phyloP scores from a whole-genome alignment of 192 early-diverging fungal genomes.

The Phlyctochytrium planicorne region DNA sequence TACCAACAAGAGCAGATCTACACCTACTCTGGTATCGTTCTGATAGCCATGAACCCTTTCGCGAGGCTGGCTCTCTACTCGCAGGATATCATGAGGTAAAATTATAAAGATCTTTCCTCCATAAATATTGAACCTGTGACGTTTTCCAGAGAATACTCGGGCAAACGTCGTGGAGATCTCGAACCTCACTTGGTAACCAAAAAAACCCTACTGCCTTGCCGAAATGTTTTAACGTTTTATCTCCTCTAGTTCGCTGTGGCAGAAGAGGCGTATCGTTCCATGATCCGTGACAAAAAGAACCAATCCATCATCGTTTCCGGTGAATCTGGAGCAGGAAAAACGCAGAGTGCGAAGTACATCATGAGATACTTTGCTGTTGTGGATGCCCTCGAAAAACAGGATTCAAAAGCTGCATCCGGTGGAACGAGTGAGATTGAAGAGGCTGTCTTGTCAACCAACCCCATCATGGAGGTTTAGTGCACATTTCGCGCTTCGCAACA shows the following conservation, averaged over 20 bases:
- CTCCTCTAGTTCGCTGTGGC: constrained; percentile 82
- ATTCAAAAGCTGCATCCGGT: neutral
- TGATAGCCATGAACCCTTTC: constrained; percentile 98
- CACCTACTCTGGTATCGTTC: constrained; percentile 98
- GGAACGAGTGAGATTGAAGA: constrained; percentile 52
- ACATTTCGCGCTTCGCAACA: too few species aligned
- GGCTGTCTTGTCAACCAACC: constrained; percentile 84
- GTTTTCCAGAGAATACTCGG: constrained; percentile 73
- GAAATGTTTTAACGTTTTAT: neutral
- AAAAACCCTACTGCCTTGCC: too few species aligned
- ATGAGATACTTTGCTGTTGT: constrained; percentile 92
- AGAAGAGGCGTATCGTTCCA: constrained; percentile 94
- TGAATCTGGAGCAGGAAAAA: constrained; percentile 94
- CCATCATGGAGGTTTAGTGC: constrained; percentile 82
- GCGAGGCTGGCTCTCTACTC: constrained; percentile 80
- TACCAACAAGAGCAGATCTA: constrained; percentile 94
- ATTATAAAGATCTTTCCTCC: too few species aligned
- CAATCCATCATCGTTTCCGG: constrained; percentile 99
- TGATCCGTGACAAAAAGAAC: constrained; percentile 92
- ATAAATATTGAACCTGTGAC: too few species aligned
- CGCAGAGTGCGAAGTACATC: constrained; percentile 92
- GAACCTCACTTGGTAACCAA: constrained; percentile 95
- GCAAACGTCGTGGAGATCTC: constrained; percentile 87
- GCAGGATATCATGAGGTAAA: constrained; percentile 75
- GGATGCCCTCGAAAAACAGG: constrained; percentile 42